phyloP scores from a whole-genome alignment of 1,284 basidiomycete genomes.

The Ceraceosorus guamensis region DNA sequence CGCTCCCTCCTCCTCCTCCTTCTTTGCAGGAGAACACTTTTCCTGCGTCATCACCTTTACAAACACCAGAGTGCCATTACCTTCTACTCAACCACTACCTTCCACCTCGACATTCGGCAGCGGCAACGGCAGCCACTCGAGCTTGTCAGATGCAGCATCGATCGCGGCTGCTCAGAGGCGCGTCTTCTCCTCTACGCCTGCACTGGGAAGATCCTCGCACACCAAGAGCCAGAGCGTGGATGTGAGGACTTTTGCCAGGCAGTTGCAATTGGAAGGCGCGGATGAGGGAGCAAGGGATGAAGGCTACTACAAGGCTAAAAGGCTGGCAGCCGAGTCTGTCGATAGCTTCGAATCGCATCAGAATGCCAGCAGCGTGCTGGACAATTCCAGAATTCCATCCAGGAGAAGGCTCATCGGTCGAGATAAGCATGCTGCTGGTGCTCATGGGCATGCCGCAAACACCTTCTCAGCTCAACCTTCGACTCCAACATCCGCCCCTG shows the following conservation, averaged over 20 bases:
- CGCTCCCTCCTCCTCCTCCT: conserved; percentile 73
- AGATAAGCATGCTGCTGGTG: neutral
- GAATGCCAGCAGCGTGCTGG: too few species aligned
- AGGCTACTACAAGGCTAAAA: neutral
- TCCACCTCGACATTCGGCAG: conserved; percentile 16
- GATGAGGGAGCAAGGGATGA: conserved; percentile 6
- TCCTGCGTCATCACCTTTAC: conserved; percentile 76
- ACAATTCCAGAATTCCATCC: neutral
- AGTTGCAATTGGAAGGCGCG: neutral
- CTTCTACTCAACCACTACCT: conserved; percentile 52
- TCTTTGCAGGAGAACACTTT: conserved; percentile 85
- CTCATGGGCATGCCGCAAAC: neutral
- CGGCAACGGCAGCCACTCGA: conserved; percentile 3
- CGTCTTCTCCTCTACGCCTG: conserved; percentile 16
- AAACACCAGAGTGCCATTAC: conserved; percentile 57
- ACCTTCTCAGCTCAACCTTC: too few species aligned
- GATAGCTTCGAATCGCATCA: neutral
- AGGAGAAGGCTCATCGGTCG: neutral
- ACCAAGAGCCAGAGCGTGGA: conserved; percentile 20
- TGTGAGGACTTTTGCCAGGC: conserved; percentile 17
- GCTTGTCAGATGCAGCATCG: neutral
- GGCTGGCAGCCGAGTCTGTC: neutral
- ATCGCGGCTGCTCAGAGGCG: conserved; percentile 7
- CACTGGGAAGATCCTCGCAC: neutral
- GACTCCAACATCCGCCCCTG: too few species aligned